A percentile compares a stretch with the other conserved stretches of the same genome.
Evolutionary conservation across 352 stramenopile species (phyloP).

Genomic region (Elongisporangium undulatum): DNA sequence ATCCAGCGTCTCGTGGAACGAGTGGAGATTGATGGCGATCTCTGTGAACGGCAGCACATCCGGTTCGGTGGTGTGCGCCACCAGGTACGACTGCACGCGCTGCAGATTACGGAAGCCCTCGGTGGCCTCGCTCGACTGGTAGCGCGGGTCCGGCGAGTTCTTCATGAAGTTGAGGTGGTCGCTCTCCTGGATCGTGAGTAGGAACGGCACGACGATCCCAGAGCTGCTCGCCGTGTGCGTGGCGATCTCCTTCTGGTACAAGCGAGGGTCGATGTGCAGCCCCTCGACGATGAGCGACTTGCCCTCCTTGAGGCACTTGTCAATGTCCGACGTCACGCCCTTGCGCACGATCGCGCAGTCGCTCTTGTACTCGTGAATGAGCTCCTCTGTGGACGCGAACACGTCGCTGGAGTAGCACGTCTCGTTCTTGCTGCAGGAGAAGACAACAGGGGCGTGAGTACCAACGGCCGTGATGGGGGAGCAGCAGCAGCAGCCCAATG

Average conservation of each 20-base stretch:
- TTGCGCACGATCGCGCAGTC: slow-evolving; percentile 80
- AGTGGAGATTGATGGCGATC: slow-evolving; percentile 81
- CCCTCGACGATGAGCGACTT: slow-evolving; percentile 88
- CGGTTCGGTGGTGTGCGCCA: slow-evolving; percentile 35
- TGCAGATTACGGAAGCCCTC: slow-evolving; percentile 75
- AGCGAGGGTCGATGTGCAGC: slow-evolving; percentile 80
- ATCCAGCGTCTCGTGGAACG: slow-evolving; percentile 83
- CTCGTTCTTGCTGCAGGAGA: slow-evolving; percentile 37
- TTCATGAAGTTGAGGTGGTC: slow-evolving; percentile 78
- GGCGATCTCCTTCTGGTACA: slow-evolving; percentile 76
- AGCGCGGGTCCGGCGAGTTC: slow-evolving; percentile 79
- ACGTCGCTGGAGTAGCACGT: slow-evolving; percentile 57
- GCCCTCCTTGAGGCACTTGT: slow-evolving; percentile 87
- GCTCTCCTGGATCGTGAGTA: slow-evolving; percentile 57
- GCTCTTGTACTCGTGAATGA: slow-evolving; percentile 68
- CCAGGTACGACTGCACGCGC: slow-evolving; percentile 71
- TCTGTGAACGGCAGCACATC: slow-evolving; percentile 64
- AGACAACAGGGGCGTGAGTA: neutral
- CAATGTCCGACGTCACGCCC: slow-evolving; percentile 80
- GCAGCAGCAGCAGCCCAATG: neutral
- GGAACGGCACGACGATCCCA: slow-evolving; percentile 80
- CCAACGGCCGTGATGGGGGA: neutral
- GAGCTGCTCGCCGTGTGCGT: slow-evolving; percentile 25
- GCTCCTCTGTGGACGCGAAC: slow-evolving; percentile 53
- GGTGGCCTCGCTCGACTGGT: slow-evolving; percentile 46